Evolutionary conservation across 257 asterid species (phyloP), one percentile per base, ranked within the genome.

Genomic region (Cordia subcordata): DNA sequence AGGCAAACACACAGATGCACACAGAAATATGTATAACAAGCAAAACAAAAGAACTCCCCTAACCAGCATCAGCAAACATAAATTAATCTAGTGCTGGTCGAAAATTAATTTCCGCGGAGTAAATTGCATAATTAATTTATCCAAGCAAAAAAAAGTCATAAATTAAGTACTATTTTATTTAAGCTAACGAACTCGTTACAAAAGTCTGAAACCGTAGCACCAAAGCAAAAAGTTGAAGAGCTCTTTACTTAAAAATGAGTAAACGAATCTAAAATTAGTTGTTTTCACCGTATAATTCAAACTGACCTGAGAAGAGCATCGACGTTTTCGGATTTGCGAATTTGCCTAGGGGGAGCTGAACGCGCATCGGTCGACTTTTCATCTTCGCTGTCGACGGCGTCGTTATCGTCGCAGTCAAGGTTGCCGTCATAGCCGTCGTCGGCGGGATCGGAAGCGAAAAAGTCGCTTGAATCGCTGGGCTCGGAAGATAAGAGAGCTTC

Each of bases 291-390:
- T 63, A 32, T 47, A 27, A 57, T 57, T 40, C 45, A 14, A 71
- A 49, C 60, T 44, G n/a, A 87, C 98, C 95, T 79, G 33, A 83
- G 57, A 39, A 87, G 91, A 63, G 95, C 94, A 51, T 63, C 82
- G 40, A 85, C 91, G 55, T 85, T 88, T 70, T 72, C 76, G 47
- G 85, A 80, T 81, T 87, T 84, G 45, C 76, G 66, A 19, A 54
- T 78, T 64, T 60, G 66, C 53, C 20, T 66, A 61, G 62, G 77
- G 60, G 84, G 80, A 61, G 83, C 69, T 64, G 77, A 66, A 50
- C 45, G 64, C 37, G 17, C 68, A 38, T 71, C 50, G 57, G 85
- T 78, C 18, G 44, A 14, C 19, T 13, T 49, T 20, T 55, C 64
- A 3, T 33, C 70, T 0, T 63, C 88, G 45, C 80, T 70, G 55